phyloP scores from a whole-genome alignment of 768 basidiomycete species.

The Lactarius evosmus region DNA sequence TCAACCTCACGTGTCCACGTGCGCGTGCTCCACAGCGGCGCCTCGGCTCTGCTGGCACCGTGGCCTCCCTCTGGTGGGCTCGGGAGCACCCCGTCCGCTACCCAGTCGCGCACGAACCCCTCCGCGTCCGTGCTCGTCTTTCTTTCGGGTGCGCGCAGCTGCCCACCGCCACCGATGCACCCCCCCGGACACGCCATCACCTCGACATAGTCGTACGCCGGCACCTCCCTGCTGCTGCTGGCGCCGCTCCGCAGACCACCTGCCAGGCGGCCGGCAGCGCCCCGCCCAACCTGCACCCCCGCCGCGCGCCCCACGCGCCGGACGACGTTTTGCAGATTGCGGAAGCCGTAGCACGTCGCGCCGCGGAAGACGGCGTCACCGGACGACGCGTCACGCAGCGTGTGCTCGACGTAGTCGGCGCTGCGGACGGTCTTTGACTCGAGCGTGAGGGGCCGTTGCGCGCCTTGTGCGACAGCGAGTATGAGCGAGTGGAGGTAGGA shows the following conservation, averaged over 20 bases:
- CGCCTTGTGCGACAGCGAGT: slow-evolving; percentile 44
- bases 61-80: slow-evolving; percentile 2
- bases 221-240: slow-evolving; percentile 33
- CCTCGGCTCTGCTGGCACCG: slow-evolving; percentile 45
- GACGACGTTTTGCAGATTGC: slow-evolving; percentile 96
- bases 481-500: slow-evolving; percentile 87
- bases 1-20: slow-evolving; percentile 84
- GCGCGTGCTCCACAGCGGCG: slow-evolving; percentile 76
- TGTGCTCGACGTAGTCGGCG: slow-evolving; percentile 51
- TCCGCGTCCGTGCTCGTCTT: slow-evolving; percentile 51
- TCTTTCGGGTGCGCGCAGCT: slow-evolving; percentile 41
- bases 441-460: slow-evolving; percentile 36
- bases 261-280: slow-evolving; percentile 55
- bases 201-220: slow-evolving; percentile 84
- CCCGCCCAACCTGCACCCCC: slow-evolving; percentile 51
- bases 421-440: slow-evolving; percentile 19
- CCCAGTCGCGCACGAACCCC: slow-evolving; percentile 64
- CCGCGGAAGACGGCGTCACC: slow-evolving; percentile 81
- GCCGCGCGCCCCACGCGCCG: slow-evolving; percentile 37
- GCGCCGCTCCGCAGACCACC: slow-evolving; percentile 32
- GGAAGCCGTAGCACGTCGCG: slow-evolving; percentile 95
- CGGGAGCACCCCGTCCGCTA: slow-evolving; percentile 45
- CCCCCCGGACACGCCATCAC: slow-evolving; percentile 99
- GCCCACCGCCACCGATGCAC: slow-evolving; percentile 97
- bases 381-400: slow-evolving; percentile 57